phyloP scores from a whole-genome alignment of 148 eudicot genomes.

The Amaranthus hypochondriacus region DNA sequence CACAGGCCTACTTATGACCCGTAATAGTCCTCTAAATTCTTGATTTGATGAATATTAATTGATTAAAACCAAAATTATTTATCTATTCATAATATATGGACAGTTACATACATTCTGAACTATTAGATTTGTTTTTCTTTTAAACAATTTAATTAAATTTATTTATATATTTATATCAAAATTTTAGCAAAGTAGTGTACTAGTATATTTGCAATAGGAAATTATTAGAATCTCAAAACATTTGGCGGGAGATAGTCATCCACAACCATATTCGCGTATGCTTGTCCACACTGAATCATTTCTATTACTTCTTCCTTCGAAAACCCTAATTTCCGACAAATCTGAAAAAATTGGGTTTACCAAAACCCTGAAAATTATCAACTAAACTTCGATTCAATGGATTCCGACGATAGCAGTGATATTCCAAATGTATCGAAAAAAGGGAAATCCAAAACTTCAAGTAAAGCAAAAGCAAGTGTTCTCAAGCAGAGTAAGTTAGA shows the following conservation, averaged over 20 bases:
- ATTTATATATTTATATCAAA: too few species aligned
- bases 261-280: background rate
- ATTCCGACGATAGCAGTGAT: constrained; percentile 48
- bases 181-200: too few species aligned
- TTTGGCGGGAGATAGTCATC: background rate
- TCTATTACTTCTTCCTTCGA: background rate
- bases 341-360: background rate
- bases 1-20: too few species aligned
- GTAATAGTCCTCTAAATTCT: too few species aligned
- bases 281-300: background rate
- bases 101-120: too few species aligned
- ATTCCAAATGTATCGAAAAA: constrained; percentile 50
- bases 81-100: too few species aligned
- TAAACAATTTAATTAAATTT: too few species aligned
- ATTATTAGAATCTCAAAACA: background rate
- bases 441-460: constrained; percentile 55
- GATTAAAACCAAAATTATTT: too few species aligned
- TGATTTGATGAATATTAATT: too few species aligned
- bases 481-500: constrained; percentile 76
- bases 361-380: background rate
- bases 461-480: constrained; percentile 61
- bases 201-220: too few species aligned
- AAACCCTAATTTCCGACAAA: constrained; percentile 20
- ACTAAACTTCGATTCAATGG: constrained; percentile 30
- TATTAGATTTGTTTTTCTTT: too few species aligned